A percentile compares a stretch with the other conserved stretches of the same genome.
Evolutionary conservation across 2,329 filamentous ascomycete species (phyloP).

Genomic region (Nigrospora osmanthi): DNA sequence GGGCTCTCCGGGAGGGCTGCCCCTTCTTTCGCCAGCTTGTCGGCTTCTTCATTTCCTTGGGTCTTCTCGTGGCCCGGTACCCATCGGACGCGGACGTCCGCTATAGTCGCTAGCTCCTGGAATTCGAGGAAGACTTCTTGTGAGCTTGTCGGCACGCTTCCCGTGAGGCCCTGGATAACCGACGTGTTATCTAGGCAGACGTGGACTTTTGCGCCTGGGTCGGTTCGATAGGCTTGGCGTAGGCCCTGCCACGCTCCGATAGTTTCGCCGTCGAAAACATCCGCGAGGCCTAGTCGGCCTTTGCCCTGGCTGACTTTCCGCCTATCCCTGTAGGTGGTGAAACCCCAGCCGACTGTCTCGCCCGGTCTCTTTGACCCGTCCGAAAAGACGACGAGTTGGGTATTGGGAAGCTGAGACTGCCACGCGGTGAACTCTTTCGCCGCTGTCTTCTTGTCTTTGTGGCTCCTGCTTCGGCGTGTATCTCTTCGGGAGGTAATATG

Average conservation of each 20-base stretch:
- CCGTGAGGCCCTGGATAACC: background rate
- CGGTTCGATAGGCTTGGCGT: background rate
- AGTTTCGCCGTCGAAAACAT: background rate
- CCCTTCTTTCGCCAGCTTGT: background rate
- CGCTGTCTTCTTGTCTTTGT: too few relatives aligned
- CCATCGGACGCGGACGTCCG: background rate
- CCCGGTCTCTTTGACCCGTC: too few relatives aligned
- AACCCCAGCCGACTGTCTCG: too few relatives aligned
- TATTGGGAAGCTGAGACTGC: too few relatives aligned
- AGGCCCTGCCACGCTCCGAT: background rate
- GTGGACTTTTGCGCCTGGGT: background rate
- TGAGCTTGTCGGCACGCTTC: background rate
- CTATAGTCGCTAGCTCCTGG: background rate
- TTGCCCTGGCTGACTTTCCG: too few relatives aligned
- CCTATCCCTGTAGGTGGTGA: too few relatives aligned
- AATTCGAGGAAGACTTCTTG: background rate
- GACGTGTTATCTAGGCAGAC: background rate
- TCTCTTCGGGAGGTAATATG: too few relatives aligned
- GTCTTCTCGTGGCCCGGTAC: background rate
- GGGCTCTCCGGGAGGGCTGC: background rate
- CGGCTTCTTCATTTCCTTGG: background rate
- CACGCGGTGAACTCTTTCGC: too few relatives aligned
- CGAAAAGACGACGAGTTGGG: too few relatives aligned
- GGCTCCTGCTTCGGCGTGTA: too few relatives aligned
- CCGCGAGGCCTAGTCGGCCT: background rate